Conservation (phyloP, 345 rosid genomes). For the Eucalyptus cloeziana region DNA sequence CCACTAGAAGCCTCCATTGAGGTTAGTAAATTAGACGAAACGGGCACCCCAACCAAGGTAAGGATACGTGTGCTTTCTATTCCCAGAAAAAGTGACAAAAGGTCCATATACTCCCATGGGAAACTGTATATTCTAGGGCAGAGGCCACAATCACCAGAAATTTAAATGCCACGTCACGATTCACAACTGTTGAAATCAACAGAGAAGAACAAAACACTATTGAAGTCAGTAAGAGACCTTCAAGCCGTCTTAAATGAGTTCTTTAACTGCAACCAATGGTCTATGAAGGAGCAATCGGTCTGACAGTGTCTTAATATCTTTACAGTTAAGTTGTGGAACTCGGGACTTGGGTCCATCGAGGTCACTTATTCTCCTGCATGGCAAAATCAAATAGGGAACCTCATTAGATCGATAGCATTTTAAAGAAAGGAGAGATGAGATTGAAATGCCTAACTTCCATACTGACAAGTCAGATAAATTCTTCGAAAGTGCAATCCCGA, state of each 20-base stretch:
- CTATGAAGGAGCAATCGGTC: not conserved
- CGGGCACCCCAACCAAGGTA: not conserved
- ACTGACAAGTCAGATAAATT: not conserved
- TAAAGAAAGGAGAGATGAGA: not conserved
- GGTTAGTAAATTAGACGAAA: not conserved
- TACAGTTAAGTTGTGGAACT: not conserved
- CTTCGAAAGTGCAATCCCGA: not conserved
- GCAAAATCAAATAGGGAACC: not conserved
- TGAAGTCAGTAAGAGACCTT: not conserved
- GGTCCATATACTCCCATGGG: not conserved
- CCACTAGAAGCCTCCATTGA: too few species aligned
- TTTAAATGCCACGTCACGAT: not conserved
- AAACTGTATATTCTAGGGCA: not conserved
- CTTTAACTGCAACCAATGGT: not conserved
- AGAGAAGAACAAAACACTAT: not conserved
- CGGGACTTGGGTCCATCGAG: not conserved
- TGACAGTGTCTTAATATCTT: not conserved
- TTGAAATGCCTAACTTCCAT: not conserved
- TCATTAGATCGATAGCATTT: rapidly evolving
- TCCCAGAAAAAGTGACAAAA: not conserved
- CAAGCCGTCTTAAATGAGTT: not conserved
- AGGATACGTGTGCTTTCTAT: not conserved
- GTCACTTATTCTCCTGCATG: constrained; percentile 4
- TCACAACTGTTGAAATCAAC: not conserved
- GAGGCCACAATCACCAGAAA: not conserved